Evolutionary conservation across 768 basidiomycete genomes (phyloP), one percentile per base, ranked within the genome.

Genomic region (Tylopilus felleus): DNA sequence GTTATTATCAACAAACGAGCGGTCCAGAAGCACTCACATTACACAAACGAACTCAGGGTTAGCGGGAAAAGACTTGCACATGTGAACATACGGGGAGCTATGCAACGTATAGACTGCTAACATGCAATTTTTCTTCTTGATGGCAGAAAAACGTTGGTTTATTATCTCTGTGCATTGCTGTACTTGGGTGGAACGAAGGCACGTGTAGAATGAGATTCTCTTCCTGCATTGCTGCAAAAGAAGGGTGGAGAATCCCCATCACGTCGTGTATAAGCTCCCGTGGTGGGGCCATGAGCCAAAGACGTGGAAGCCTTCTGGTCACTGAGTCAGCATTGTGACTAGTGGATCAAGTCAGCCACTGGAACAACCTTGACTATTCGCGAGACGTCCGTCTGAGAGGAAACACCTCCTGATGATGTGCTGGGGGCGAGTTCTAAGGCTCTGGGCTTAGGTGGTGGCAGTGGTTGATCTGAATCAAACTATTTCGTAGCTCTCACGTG

Each of bases 401-500:
- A 12, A n/a, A 21, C 16, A n/a, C 28, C 22, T 33, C 23, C 39
- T 23, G 21, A 31, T 22, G 21, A 39, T 39, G 21, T 17, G 17
- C 14, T 28, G 27, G 19, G 16, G 33, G 29, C 31, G 35, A 31
- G 53, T 8, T 10, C 38, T 7, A 39, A 21, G 38, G 21, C 10
- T 10, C n/a, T 19, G 9, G 4, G 29, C 29, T 9, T n/a, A 13
- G 29, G 4, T 4, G 8, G 16, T 8, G 8, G 45, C 29, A 46
- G 62, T 58, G 59, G 59, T 51, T 58, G 59, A 56, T 65, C 49
- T 57, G 53, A 58, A 58, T 54, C 52, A 56, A 55, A 47, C 57
- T 49, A 54, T 40, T 60, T 58, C 60, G 53, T 42, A 57, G 51
- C 42, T 47, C 61, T 64, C 67, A 71, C 67, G 67, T 68, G 69